phyloP scores from a whole-genome alignment of 495 filamentous ascomycete species.

The Articulospora tetracladia region DNA sequence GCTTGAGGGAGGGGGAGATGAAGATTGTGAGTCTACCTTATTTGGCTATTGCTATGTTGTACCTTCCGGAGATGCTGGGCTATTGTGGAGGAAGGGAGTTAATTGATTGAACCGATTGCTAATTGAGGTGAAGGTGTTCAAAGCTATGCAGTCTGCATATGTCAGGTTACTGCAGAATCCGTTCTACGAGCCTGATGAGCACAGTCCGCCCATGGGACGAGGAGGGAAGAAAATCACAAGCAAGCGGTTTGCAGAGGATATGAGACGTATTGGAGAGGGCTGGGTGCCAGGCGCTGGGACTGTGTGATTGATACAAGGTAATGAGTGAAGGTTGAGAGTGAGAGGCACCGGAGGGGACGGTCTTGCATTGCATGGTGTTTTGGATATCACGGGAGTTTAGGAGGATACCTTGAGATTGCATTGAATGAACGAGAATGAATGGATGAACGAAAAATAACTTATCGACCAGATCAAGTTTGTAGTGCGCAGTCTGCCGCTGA shows the following conservation, averaged over 20 bases:
- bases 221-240: conserved; percentile 73
- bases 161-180: conserved; percentile 88
- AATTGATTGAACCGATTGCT: background rate
- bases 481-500: too few species aligned
- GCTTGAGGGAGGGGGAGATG: conserved; percentile 76
- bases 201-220: conserved; percentile 49
- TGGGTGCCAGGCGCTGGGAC: conserved; percentile 17
- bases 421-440: too few species aligned
- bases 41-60: background rate
- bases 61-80: too few species aligned
- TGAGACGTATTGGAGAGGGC: conserved; percentile 74
- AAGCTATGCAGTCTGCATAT: conserved; percentile 86
- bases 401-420: background rate
- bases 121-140: conserved; percentile 57
- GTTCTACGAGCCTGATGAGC: conserved; percentile 89
- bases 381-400: background rate
- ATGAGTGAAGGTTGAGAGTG: background rate
- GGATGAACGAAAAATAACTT: too few species aligned
- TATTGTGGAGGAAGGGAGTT: background rate
- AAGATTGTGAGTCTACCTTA: conserved; percentile 55
- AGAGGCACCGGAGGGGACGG: too few species aligned
- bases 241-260: conserved; percentile 73
- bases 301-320: background rate
- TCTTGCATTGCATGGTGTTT: background rate
- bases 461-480: too few species aligned